Percentiles rank a stretch among this genome's conserved stretches.
Evolutionary conservation across 164 flowering plant species (phyloP).

Genomic region (Aristolochia contorta): DNA sequence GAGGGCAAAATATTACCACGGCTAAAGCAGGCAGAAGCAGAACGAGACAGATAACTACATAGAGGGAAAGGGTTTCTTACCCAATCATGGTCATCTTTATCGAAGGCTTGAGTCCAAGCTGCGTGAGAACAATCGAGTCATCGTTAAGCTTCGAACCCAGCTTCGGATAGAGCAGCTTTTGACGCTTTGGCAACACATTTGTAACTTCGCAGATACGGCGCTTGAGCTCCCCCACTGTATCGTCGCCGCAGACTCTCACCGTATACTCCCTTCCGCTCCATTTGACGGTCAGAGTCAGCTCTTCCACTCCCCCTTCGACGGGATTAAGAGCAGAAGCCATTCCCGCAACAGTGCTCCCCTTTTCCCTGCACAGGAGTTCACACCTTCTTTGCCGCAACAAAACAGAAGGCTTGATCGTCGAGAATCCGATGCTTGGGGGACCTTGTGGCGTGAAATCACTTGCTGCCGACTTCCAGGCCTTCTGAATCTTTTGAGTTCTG

Average conservation of each 20-base stretch:
- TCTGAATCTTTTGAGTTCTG: too few species aligned
- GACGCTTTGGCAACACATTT: conserved; percentile 66
- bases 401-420: not conserved
- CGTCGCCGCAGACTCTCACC: conserved; percentile 86
- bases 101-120: conserved; percentile 68
- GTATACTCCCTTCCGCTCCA: conserved; percentile 99
- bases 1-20: too few species aligned
- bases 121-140: conserved; percentile 41
- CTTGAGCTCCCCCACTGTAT: conserved; percentile 83
- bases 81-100: conserved; percentile 99
- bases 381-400: not conserved
- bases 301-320: conserved; percentile 42
- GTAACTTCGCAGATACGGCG: conserved; percentile 77
- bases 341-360: too few species aligned
- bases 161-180: conserved; percentile 96
- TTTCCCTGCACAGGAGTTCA: not conserved
- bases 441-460: too few species aligned
- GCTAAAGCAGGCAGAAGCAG: not conserved
- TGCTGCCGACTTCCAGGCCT: too few species aligned
- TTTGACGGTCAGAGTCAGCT: conserved; percentile 66
- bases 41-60: conserved; percentile 12
- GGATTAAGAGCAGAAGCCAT: too few species aligned
- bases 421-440: not conserved
- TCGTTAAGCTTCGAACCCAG: conserved; percentile 33
- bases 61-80: conserved; percentile 19